Evolutionary conservation across 2,329 filamentous ascomycete genomes (phyloP).

Genomic region (Colletotrichum sp.): DNA sequence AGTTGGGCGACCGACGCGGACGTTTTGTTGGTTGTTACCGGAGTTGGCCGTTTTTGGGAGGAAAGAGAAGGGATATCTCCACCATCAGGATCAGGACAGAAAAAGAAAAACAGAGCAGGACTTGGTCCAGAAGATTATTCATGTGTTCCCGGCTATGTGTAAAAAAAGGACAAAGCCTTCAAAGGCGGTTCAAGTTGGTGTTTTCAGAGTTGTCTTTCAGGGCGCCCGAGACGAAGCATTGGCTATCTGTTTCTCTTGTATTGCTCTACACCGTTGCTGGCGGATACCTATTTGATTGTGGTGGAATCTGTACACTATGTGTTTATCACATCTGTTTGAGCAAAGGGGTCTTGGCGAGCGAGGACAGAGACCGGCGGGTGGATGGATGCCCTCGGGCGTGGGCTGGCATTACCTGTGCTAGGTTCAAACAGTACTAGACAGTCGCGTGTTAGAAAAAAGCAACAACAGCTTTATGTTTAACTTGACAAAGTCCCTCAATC

Average conservation of each 20-base stretch:
- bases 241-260: background rate
- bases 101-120: background rate
- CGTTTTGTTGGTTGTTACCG: background rate
- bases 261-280: background rate
- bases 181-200: background rate
- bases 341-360: background rate
- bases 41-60: background rate
- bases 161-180: background rate
- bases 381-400: background rate
- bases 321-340: background rate
- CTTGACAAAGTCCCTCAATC: background rate
- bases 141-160: background rate
- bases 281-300: background rate
- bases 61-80: background rate
- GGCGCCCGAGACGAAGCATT: background rate
- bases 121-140: background rate
- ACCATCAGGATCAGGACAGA: background rate
- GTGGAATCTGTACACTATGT: background rate
- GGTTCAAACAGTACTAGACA: slow-evolving; percentile 8
- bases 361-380: background rate
- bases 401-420: background rate
- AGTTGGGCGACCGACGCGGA: slow-evolving; percentile 21
- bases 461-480: background rate
- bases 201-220: background rate
- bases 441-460: background rate